Percentiles rank a stretch among this genome's conserved stretches.
These are phyloP conservation scores for Amanita exitialis DNA, from an alignment of 768 basidiomycete genomes.

Conservation along the genomic window DNA sequence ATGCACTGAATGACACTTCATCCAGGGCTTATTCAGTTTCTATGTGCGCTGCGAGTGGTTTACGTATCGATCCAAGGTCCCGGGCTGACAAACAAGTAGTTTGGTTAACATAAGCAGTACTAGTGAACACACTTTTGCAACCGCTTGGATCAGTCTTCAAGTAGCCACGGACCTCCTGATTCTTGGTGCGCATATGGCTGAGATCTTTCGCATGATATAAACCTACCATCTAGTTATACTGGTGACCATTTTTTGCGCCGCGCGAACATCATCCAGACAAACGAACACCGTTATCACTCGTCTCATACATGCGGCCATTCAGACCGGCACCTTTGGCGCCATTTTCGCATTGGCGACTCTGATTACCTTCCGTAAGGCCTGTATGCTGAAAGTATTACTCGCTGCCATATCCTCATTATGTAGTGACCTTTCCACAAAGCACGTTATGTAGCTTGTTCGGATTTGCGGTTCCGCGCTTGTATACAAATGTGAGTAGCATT, in stretches of 20 bases:
- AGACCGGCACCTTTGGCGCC: constrained; percentile 7
- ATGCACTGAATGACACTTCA: too few species aligned
- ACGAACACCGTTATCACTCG: constrained; percentile 7
- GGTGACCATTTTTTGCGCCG: not conserved
- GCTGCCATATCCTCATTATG: not conserved
- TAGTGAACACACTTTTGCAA: not conserved
- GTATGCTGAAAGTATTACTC: too few species aligned
- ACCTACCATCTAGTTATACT: not conserved
- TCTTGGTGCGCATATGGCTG: not conserved
- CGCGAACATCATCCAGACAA: constrained; percentile 3
- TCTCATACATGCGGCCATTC: constrained; percentile 8
- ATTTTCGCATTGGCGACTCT: constrained; percentile 7
- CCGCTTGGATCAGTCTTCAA: constrained; percentile 8
- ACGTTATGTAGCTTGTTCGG: constrained; percentile 7
- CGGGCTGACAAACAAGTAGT: not conserved
- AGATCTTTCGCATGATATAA: too few species aligned
- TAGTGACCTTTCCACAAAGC: not conserved
- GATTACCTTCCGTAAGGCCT: constrained; percentile 6
- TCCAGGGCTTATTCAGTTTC: too few species aligned
- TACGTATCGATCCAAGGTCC: not conserved
- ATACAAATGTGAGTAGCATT: constrained; percentile 8
- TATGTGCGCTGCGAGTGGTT: not conserved
- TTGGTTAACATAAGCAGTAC: not conserved
- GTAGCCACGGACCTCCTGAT: constrained; percentile 6
- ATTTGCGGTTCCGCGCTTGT: constrained; percentile 7